Base-by-base conservation (phyloP, 2,329 filamentous ascomycete species). In the Colletotrichum limetticola region DNA sequence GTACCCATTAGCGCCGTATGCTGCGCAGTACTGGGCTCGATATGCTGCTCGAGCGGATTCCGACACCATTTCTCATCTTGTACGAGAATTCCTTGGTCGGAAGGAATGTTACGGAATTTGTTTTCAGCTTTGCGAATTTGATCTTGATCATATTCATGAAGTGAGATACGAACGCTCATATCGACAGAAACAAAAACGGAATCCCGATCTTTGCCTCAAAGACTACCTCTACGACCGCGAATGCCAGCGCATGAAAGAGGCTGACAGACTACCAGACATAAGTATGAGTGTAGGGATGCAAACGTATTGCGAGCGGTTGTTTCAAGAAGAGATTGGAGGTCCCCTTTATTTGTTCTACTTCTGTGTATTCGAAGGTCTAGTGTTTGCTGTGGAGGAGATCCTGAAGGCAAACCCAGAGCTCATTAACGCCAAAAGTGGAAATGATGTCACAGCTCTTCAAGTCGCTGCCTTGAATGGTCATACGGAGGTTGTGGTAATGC, bases 11-110 rank as follows among this genome's bases (percentile, higher is more conserved):
- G 76, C 75, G 57, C 22, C 37, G 56, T 76, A 74, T 68, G 75
- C 78, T 8, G 75, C 76, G 63, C 49, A 68, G 19, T 56, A 58
- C n/a, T 79, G 76, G 78, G 74, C 59, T 14, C 30, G n/a, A n/a
- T 55, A 66, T 12, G 55, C 63, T 4, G 5, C 49, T 37, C 24
- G 30, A 49, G 8, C 26, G 14, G 32, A 66, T 4, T 16, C 19
- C 37, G 9, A n/a, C 16, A 9, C 11, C 12, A 55, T 49, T 14
- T 1, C 8, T 7, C 11, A 26, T 2, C 55, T 66, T 19, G 30
- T 66, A 7, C 14, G 19, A 16, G 63, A 66, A 3, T 58, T 66
- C 58, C 49, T 32, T 5, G 16, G 9, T 6, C 1, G 7, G 7
- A 26, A 11, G 19, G 12, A 22, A 6, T 46, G 32, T 1, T 35